Evolutionary conservation across 1,139 yeast species (phyloP).

Genomic region (Blastobotrys petasosporus): DNA sequence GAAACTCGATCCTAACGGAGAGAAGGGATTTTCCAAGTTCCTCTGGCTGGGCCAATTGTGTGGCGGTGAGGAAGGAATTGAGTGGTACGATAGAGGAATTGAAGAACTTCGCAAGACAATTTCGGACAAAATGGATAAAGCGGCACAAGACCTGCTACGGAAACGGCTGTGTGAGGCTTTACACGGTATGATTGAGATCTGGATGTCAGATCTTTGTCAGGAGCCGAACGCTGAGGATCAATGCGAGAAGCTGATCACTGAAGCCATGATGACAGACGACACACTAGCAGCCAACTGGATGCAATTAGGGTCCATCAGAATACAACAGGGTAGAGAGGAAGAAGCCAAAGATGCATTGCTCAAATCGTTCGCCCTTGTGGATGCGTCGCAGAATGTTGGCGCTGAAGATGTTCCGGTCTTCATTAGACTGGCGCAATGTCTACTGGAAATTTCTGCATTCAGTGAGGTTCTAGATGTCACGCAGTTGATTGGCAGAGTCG

Average conservation of each 20-base stretch:
- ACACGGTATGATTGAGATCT: conserved; percentile 84
- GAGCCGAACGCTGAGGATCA: conserved; percentile 77
- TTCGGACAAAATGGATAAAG: conserved; percentile 12
- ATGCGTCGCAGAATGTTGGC: conserved; percentile 36
- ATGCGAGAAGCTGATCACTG: conserved; percentile 68
- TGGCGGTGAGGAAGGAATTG: conserved; percentile 75
- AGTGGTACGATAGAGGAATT: conserved; percentile 61
- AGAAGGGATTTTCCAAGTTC: conserved; percentile 68
- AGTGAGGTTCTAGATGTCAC: conserved; percentile 61
- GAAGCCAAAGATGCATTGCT: conserved; percentile 69
- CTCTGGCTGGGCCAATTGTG: conserved; percentile 85
- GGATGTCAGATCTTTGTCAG: conserved; percentile 99
- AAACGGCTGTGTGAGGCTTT: conserved; percentile 65
- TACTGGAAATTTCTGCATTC: conserved; percentile 65
- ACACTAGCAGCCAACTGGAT: conserved; percentile 75
- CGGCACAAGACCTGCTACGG: conserved; percentile 35
- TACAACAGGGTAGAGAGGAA: conserved; percentile 70
- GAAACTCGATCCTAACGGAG: conserved; percentile 61
- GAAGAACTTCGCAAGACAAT: conserved; percentile 44
- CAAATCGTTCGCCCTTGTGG: conserved; percentile 70
- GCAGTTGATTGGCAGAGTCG: conserved; percentile 60
- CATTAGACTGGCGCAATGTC: conserved; percentile 53
- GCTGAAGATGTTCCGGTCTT: conserved; percentile 61
- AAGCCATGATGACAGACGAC: conserved; percentile 56
- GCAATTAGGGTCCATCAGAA: conserved; percentile 77